Evolutionary conservation across 1,139 yeast genomes (phyloP), one percentile per base, ranked within the genome.

Genomic region (Arxiozyma bovina): DNA sequence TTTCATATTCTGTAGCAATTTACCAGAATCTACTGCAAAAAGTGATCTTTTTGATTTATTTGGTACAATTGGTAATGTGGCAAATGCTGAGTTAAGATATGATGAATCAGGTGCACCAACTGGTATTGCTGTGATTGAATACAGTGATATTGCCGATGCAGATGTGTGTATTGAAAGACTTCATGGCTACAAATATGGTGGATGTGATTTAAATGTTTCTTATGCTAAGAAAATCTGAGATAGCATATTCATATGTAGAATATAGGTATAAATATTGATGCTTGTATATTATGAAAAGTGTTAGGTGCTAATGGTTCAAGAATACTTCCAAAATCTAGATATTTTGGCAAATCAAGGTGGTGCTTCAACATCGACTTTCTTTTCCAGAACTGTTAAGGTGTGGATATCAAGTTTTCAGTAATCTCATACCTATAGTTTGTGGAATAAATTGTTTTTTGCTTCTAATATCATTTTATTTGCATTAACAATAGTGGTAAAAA

Each of bases 1-100:
- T 56, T 80, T 83, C 25, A 80, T 91, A 48, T 86, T 72, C 67
- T 91, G 87, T 43, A 79, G 78, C 53, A 93, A 93, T 72, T 75
- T 93, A 66, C 98, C 98, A 27, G 89, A 82, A 78, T 87, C 91
- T 50, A 91, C 98, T 23, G 82, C 90, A 48, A 85, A 85, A 63
- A 85, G 86, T 57, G 98, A 93, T 71, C 78, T 93, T 61, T 81
- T 77, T 60, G 97, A 91, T 61, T 78, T 93, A 57, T 91, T 91
- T 68, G 94, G 86, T 66, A 86, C 95, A 25, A 82, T 90, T 54
- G 96, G 96, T 27, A 74, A 80, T 53, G 91, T 91, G 0, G 74
- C 73, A 48, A 78, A 78, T 53, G 97, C 97, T 18, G 96, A 89
- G 69, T 77, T 91, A 59, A 89, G 85, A 69, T 79, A 73, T 62